Evolutionary conservation across 495 filamentous ascomycete genomes (phyloP).

Genomic region (Letharia lupina): DNA sequence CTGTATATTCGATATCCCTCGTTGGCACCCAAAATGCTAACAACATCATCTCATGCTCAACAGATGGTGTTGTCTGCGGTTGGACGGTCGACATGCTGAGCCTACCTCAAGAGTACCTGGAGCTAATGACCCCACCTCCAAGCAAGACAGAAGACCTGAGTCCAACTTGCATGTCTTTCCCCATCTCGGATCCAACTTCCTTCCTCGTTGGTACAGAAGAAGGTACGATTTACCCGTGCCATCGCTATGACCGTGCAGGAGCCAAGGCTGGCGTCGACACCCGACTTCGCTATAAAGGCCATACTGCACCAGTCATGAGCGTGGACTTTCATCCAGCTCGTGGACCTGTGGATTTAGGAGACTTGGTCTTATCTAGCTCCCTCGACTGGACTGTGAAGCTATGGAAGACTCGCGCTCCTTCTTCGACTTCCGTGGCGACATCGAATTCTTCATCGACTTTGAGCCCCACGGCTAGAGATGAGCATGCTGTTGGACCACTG

Average conservation of each 20-base stretch:
- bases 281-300: constrained; percentile 74
- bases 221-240: constrained; percentile 89
- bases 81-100: constrained; percentile 98
- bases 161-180: constrained; percentile 96
- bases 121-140: constrained; percentile 75
- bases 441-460: constrained; percentile 31
- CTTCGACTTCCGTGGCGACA: constrained; percentile 48
- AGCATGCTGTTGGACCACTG: constrained; percentile 47
- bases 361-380: constrained; percentile 75
- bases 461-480: constrained; percentile 31
- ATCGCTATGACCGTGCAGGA: constrained; percentile 92
- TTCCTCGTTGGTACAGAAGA: constrained; percentile 97
- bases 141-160: constrained; percentile 88
- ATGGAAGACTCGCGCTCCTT: constrained; percentile 83
- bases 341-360: constrained; percentile 89
- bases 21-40: constrained; percentile 98
- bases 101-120: constrained; percentile 85
- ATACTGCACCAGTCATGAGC: constrained; percentile 91
- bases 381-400: constrained; percentile 96
- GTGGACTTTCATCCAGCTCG: constrained; percentile 89
- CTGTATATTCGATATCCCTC: constrained; percentile 89
- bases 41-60: constrained; percentile 93
- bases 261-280: constrained; percentile 91
- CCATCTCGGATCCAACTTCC: constrained; percentile 88
- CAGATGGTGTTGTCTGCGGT: constrained; percentile 90